Conservation (phyloP, 2,329 filamentous ascomycete species). For the Neoscytalidium dimidiatum region DNA sequence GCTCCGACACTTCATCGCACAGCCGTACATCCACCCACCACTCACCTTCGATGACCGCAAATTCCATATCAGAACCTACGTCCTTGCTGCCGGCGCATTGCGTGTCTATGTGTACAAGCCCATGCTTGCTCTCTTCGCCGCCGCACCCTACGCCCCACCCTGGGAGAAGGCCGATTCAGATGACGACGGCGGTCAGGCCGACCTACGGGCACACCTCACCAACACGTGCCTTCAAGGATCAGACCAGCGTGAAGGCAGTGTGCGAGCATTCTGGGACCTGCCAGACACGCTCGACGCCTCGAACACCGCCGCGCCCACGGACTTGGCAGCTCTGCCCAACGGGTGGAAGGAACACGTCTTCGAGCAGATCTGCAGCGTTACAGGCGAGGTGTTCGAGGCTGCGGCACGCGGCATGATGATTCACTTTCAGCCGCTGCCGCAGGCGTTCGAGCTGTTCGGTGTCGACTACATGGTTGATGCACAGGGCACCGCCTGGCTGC, state of each 20-base stretch:
- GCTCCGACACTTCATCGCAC: conserved; percentile 91
- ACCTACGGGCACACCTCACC: conserved; percentile 79
- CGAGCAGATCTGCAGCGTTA: conserved; percentile 70
- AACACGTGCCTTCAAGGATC: conserved; percentile 87
- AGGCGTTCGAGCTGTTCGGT: conserved; percentile 90
- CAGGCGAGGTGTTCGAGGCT: conserved; percentile 80
- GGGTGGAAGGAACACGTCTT: conserved; percentile 65
- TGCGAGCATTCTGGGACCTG: conserved; percentile 75
- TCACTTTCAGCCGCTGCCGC: conserved; percentile 87
- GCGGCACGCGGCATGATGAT: conserved; percentile 81
- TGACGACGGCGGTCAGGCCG: conserved; percentile 35
- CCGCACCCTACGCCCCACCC: conserved; percentile 69
- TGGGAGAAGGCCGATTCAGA: conserved; percentile 38
- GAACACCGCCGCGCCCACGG: not conserved
- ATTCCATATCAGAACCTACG: conserved; percentile 94
- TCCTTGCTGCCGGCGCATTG: conserved; percentile 76
- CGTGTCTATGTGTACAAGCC: conserved; percentile 82
- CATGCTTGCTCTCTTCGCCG: conserved; percentile 93
- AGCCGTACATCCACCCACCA: conserved; percentile 90
- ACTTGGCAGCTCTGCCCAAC: conserved; percentile 4
- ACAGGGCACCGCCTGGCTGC: conserved; percentile 66
- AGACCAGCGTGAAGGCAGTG: conserved; percentile 61
- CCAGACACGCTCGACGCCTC: conserved; percentile 31
- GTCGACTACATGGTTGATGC: conserved; percentile 84
- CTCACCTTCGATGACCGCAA: conserved; percentile 74